Base-by-base conservation (phyloP, 306 rosid genomes). In the Vicia faba region DNA sequence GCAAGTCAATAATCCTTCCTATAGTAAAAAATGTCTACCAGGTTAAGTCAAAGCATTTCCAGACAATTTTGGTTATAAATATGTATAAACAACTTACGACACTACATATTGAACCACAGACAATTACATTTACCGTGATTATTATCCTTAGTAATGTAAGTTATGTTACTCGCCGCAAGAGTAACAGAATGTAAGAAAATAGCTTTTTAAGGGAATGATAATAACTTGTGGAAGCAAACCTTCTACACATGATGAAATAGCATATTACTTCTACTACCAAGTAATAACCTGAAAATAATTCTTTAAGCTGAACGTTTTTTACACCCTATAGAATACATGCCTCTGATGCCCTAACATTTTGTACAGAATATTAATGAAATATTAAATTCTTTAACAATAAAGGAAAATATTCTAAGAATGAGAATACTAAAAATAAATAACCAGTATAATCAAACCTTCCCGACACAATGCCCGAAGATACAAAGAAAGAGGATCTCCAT, bases 381-480 rank as follows among this genome's bases (percentile, higher is more conserved):
- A 49, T 68, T 40, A 62, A 28, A 62, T 61, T 46, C 57, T 66
- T 48, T 11, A 67, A 14, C 36, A 39, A 61, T 55, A 44, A 58
- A 62, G 64, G 44, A 50, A 66, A 41, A 66, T 41, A 44, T 48
- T 62, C 25, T 26, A 72, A n/a, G 48, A 68, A 61, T 14, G 36
- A 64, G 43, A 76, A 72, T 72, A 50, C 40, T 9, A 25, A 4
- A n/a, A 41, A 16, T 25, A 15, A 56, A 53, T 28, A 72, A 76
- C 64, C 5, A 41, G 14, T 62, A 80, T 31, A 73, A 33, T 49
- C 68, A 68, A 75, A 92, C 98, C 96, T 86, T 89, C 98, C 59
- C 89, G 82, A 70, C 98, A 87, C 80, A 92, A 83, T 65, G 96
- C 98, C 43, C 98, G 92, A 45, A 92, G 93, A 79, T 92, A 92